Base-by-base conservation (phyloP, 2,329 filamentous ascomycete species). In the Fusarium sp. region DNA sequence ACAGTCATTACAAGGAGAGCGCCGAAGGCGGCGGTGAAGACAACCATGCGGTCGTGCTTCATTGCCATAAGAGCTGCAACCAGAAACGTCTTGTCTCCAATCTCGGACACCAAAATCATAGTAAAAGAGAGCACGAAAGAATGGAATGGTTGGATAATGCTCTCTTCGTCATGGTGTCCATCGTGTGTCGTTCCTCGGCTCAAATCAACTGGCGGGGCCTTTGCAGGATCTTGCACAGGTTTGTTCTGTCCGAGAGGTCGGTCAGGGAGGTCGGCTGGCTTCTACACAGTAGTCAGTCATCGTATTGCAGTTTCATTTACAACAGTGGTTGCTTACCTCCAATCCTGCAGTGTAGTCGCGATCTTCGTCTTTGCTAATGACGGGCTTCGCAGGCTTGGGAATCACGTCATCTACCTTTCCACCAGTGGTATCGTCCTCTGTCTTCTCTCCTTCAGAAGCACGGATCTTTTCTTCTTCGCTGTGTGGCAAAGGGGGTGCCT, bases 1-100 rank as follows among this genome's bases (percentile, higher is more conserved):
- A 98, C 87, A 0, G 96, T 99, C 96, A 99, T 99, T 78, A 92
- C 88, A 64, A 97, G 88, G 47, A 99, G 86, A 12, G 96, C 97
- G 56, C 91, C 90, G 75, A 97, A 95, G n/a, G 96, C 96, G 10
- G 96, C 94, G 3, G 93, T 92, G 82, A 99, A 99, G 67, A 99
- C 96, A 14, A 98, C 87, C 70, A 97, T 84, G 55, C 96, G 91
- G 67, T 96, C 92, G 76, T 99, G 95, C 79, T 97, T 96, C 96
- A 99, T 99, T 14, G 96, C 96, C 96, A 99, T 99, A 20, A 99
- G 88, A 10, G 94, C 95, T 9, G 96, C 96, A 24, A 99, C 94
- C 45, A 99, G 87, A 84, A 99, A 99, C 0, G 96, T 99, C 83
- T 99, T 99, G 87, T 99, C 96, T 69, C 96, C 96, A 75, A 99